These are phyloP conservation scores for Malus domestica DNA, from an alignment of 306 rosid genomes.

Conservation along the genomic window ASM211411v1 NC_041790.1:36381501-36382000, in stretches of 20 bases:
- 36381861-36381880: conserved; percentile 62
- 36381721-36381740: not conserved
- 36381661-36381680: conserved; percentile 98
- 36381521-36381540: conserved; percentile 90
- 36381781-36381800: conserved; percentile 97
- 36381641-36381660: conserved; percentile 80
- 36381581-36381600: conserved; percentile 65
- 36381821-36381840: conserved; percentile 88
- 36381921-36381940: conserved; percentile 83
- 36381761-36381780: conserved; percentile 25
- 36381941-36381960: conserved; percentile 61
- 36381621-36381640: conserved; percentile 89
- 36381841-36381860: conserved; percentile 96
- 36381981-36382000: conserved; percentile 86
- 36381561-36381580: conserved; percentile 89
- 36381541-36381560: conserved; percentile 86
- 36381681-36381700: conserved; percentile 82
- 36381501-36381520: conserved; percentile 80
- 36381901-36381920: conserved; percentile 88
- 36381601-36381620: conserved; percentile 92
- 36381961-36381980: conserved; percentile 95
- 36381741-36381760: not conserved
- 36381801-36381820: conserved; percentile 88
- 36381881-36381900: conserved; percentile 83
- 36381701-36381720: not conserved